Conservation (phyloP, 768 basidiomycete species). For the Suillus tomentosus region DNA sequence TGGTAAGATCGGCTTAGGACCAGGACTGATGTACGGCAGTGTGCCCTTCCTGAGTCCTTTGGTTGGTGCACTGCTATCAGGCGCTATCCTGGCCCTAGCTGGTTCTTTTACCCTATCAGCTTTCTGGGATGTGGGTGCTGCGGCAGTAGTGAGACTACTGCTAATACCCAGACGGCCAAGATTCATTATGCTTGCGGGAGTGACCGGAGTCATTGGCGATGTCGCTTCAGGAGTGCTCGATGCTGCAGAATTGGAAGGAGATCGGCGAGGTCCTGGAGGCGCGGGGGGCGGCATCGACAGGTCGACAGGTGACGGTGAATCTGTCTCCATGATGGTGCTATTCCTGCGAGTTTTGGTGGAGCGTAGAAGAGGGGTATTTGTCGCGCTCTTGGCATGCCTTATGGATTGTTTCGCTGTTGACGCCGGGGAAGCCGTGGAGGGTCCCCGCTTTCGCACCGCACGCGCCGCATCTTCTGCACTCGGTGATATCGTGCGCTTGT, state of each 20-base stretch:
- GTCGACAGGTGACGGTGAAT: conserved; percentile 88
- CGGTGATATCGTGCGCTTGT: conserved; percentile 61
- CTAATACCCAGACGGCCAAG: conserved; percentile 64
- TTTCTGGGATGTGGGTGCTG: conserved; percentile 33
- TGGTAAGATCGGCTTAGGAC: conserved; percentile 73
- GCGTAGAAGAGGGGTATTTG: conserved; percentile 58
- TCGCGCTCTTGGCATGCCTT: conserved; percentile 49
- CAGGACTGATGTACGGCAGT: conserved; percentile 47
- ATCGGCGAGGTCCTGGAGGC: conserved; percentile 36
- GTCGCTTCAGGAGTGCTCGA: conserved; percentile 11
- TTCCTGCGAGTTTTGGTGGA: conserved; percentile 46
- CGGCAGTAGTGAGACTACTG: conserved; percentile 33
- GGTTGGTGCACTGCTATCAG: conserved; percentile 22
- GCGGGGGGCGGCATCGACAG: conserved; percentile 88
- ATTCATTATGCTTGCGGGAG: conserved; percentile 93
- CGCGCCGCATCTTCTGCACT: conserved; percentile 52
- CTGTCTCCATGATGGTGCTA: conserved; percentile 45
- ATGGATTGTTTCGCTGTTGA: conserved; percentile 19
- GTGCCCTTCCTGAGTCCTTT: conserved; percentile 32
- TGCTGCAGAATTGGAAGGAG: conserved; percentile 18
- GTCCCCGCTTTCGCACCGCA: conserved; percentile 55
- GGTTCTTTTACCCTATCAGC: conserved; percentile 32
- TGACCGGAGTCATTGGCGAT: conserved; percentile 64
- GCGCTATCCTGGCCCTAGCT: conserved; percentile 26
- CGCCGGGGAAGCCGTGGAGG: conserved; percentile 28